Conservation (phyloP, 306 rosid species). For the Vigna unguiculata region DNA sequence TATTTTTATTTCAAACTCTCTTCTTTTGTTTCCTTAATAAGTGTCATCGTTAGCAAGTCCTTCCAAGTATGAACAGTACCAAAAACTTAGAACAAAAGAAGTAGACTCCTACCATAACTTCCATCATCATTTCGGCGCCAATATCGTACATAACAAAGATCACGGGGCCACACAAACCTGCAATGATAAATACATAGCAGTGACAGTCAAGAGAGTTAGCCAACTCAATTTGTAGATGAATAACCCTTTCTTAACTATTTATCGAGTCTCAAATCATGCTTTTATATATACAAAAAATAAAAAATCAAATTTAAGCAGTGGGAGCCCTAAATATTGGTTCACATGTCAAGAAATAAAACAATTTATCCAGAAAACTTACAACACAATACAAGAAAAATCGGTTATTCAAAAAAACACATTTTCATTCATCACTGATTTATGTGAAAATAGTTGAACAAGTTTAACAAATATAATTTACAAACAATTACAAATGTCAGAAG, state of each 20-base stretch:
- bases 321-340: slow-evolving; percentile 12
- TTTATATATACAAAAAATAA: slow-evolving; percentile 21
- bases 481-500: slow-evolving; percentile 29
- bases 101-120: slow-evolving; percentile 77
- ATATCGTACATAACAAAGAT: slow-evolving; percentile 96
- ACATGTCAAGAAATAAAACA: slow-evolving; percentile 24
- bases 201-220: slow-evolving; percentile 19
- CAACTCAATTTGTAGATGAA: slow-evolving; percentile 1
- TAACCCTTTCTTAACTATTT: slow-evolving; percentile 29
- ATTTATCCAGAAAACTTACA: slow-evolving; percentile 17
- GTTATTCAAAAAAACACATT: slow-evolving; percentile 19
- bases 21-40: slow-evolving; percentile 19
- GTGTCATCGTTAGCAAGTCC: slow-evolving; percentile 1
- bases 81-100: slow-evolving; percentile 27
- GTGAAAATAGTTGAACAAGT: slow-evolving; percentile 24
- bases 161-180: slow-evolving; percentile 99
- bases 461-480: slow-evolving; percentile 11
- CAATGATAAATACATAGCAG: slow-evolving; percentile 42
- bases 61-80: neutral
- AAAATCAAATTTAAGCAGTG: slow-evolving; percentile 15
- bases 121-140: slow-evolving; percentile 99
- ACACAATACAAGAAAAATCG: slow-evolving; percentile 19
- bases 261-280: slow-evolving; percentile 27
- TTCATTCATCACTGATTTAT: slow-evolving; percentile 11
- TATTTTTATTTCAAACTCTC: slow-evolving; percentile 15